Base-by-base conservation (phyloP, 495 filamentous ascomycete species). In the Hypoxylon fragiforme region DNA sequence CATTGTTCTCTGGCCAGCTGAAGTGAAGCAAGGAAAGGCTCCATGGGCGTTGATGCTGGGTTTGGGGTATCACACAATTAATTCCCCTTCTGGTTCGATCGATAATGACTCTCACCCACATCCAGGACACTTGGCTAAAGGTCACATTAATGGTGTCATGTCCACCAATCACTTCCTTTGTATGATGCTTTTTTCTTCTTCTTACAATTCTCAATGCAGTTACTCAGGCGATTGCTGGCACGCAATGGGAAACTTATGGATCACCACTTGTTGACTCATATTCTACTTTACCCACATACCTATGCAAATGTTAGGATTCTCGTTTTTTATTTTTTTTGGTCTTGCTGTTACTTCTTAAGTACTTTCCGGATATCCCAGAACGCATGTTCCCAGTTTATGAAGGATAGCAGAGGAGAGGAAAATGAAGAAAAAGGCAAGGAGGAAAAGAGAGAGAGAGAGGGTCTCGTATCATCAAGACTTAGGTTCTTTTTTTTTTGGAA, bases 151-250 rank as follows among this genome's bases (percentile, higher is more conserved):
- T 48, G 58, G 58, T 62, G 58, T 34, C 24, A 49, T 47, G 48
- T 52, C 47, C 52, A 62, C 58, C 52, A 52, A 57, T 57, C 58
- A 52, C 53, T 62, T 13, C 52, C 53, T 62, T 62, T 62, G 58
- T 62, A 62, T 52, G 58, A 62, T 38, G 32, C n/a, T n/a, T n/a
- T 46, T 51, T 38, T 34, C 20, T 41, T 32, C 19, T 16, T 13
- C 8, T 21, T 16, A 7, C n/a, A 39, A 54, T 55, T 43, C 57
- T 61, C 52, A 42, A 50, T 41, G 50, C 46, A 38, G 45, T 50
- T 54, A 54, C 38, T 44, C 51, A 53, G 52, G 58, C 52, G 58
- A 47, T 62, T 53, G 52, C 52, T 53, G 58, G 52, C 52, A 57
- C 51, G 58, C 58, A 57, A 56, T 53, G 52, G 52, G 48, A 24